A percentile compares a stretch with the other conserved stretches of the same genome.
phyloP scores from a whole-genome alignment of 257 asterid species.

The Petunia secreta region DNA sequence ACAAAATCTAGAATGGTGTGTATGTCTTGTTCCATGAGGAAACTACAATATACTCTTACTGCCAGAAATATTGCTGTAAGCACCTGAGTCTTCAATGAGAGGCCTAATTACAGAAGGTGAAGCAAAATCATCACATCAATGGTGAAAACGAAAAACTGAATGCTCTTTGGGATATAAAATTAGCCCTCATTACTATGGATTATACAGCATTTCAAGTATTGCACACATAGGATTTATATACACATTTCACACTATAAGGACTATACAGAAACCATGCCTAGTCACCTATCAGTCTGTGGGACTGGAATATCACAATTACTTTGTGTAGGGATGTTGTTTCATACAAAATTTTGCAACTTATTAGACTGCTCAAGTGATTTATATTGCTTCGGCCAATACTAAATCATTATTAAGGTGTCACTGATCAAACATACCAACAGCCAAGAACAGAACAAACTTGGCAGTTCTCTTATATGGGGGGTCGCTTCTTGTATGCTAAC shows the following conservation, averaged over 20 bases:
- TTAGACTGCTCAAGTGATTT: neutral
- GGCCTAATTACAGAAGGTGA: conserved; percentile 49
- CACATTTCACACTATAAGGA: neutral
- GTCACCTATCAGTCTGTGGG: neutral
- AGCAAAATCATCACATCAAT: conserved; percentile 5
- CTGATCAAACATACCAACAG: neutral
- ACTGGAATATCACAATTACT: neutral
- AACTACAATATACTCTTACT: conserved; percentile 69
- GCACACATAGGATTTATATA: neutral
- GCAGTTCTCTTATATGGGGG: neutral
- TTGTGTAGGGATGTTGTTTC: neutral
- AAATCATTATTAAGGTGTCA: conserved; percentile 3
- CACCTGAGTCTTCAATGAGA: conserved; percentile 86
- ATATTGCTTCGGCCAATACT: neutral
- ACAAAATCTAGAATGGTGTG: conserved; percentile 82
- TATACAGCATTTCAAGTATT: neutral
- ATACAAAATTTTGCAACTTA: neutral
- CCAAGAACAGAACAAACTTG: neutral
- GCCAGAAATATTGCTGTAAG: conserved; percentile 84
- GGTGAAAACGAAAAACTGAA: neutral
- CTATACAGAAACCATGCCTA: neutral
- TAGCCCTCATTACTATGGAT: neutral
- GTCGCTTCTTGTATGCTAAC: neutral
- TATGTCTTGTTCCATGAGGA: conserved; percentile 79
- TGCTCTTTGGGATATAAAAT: neutral